Evolutionary conservation across 2,329 filamentous ascomycete genomes (phyloP).

Genomic region (Magnaporthales sp.): DNA sequence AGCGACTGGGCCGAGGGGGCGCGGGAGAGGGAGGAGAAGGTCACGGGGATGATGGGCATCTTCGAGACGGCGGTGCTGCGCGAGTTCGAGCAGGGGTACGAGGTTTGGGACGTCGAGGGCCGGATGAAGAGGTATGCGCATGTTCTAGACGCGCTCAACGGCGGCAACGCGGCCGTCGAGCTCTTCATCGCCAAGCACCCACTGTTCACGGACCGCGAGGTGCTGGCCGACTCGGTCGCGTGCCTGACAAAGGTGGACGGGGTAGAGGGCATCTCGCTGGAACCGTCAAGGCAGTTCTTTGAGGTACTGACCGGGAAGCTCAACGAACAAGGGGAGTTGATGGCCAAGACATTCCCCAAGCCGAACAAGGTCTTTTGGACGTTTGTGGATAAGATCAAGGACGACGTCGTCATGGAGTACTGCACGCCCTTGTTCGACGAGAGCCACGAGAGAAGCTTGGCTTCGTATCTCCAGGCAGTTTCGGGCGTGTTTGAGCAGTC

Average conservation of each 20-base stretch:
- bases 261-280: slow-evolving; percentile 59
- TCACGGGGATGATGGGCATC: slow-evolving; percentile 65
- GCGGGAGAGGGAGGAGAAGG: slow-evolving; percentile 58
- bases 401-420: slow-evolving; percentile 82
- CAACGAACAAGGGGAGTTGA: slow-evolving; percentile 72
- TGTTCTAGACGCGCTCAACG: slow-evolving; percentile 75
- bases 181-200: slow-evolving; percentile 85
- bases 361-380: slow-evolving; percentile 62
- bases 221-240: slow-evolving; percentile 61
- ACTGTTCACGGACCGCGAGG: slow-evolving; percentile 64
- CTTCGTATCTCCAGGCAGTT: slow-evolving; percentile 75
- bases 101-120: slow-evolving; percentile 79
- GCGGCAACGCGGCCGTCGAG: slow-evolving; percentile 69
- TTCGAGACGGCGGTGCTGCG: slow-evolving; percentile 87
- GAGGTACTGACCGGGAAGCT: slow-evolving; percentile 63
- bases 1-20: slow-evolving; percentile 77
- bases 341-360: slow-evolving; percentile 74
- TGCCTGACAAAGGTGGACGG: slow-evolving; percentile 61
- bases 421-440: slow-evolving; percentile 80
- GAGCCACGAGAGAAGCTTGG: slow-evolving; percentile 65
- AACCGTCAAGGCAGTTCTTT: slow-evolving; percentile 77
- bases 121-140: slow-evolving; percentile 84
- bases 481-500: slow-evolving; percentile 84
- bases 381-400: slow-evolving; percentile 73
- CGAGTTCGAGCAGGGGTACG: slow-evolving; percentile 90